These are phyloP conservation scores for Cladorrhinum sp. DNA, from an alignment of 2,329 filamentous ascomycete species.

Conservation along the genomic window DNA sequence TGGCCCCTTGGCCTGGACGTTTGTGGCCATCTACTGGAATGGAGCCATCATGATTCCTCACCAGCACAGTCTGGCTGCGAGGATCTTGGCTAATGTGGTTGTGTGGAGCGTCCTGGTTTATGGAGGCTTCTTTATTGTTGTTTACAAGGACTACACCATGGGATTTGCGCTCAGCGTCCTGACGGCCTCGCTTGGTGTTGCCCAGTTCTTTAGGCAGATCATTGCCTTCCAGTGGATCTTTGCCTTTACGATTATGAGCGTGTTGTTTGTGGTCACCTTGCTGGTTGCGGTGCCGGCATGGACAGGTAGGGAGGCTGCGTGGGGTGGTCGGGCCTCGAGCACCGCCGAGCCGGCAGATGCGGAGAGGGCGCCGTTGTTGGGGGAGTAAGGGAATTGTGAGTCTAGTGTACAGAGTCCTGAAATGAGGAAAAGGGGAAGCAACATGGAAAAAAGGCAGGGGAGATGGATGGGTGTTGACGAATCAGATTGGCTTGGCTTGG, in stretches of 20 bases:
- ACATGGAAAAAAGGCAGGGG: neutral
- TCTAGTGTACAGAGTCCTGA: no score
- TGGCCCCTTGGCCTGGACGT: constrained; percentile 80
- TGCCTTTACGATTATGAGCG: constrained; percentile 75
- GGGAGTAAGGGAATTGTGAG: constrained; percentile 35
- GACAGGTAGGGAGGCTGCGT: constrained; percentile 55
- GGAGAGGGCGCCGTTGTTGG: constrained; percentile 61
- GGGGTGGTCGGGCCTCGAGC: constrained; percentile 38
- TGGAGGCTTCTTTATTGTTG: constrained; percentile 70
- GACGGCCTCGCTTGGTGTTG: constrained; percentile 69
- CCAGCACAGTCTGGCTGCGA: constrained; percentile 62
- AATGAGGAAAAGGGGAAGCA: neutral
- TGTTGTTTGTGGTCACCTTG: constrained; percentile 68
- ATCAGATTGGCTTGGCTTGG: neutral
- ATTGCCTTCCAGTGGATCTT: constrained; percentile 91
- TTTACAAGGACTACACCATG: constrained; percentile 74
- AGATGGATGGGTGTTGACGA: neutral
- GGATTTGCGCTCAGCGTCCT: constrained; percentile 76
- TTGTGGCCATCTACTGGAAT: constrained; percentile 85
- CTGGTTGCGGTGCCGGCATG: constrained; percentile 62
- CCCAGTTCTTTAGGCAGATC: constrained; percentile 69
- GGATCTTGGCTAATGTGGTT: constrained; percentile 81
- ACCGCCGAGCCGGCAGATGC: constrained; percentile 40
- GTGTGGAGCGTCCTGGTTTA: constrained; percentile 81
- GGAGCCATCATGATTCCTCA: constrained; percentile 78